Percentiles rank a stretch among this genome's conserved stretches.
Evolutionary conservation across 495 filamentous ascomycete species (phyloP).

Genomic region (Achaetomiella virescens): DNA sequence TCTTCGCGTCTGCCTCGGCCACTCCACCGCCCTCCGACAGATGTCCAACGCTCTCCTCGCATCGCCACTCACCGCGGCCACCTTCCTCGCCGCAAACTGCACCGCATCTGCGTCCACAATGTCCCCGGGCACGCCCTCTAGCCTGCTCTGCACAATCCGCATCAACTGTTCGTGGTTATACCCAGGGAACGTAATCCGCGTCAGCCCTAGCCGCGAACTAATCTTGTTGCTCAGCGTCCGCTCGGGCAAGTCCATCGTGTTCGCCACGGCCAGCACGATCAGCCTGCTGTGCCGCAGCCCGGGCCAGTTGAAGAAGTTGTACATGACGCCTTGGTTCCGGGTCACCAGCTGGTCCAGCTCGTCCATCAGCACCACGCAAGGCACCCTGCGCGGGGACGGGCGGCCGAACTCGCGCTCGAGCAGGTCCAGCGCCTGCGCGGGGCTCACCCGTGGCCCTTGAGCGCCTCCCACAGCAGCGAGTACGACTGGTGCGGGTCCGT

Average conservation of each 20-base stretch:
- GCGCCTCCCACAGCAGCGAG: slow-evolving; percentile 88
- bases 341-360: slow-evolving; percentile 98
- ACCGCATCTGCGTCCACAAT: slow-evolving; percentile 91
- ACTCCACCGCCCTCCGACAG: slow-evolving; percentile 89
- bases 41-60: slow-evolving; percentile 91
- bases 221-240: slow-evolving; percentile 97
- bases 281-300: slow-evolving; percentile 80
- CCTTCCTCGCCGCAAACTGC: slow-evolving; percentile 94
- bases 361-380: slow-evolving; percentile 98
- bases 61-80: slow-evolving; percentile 92
- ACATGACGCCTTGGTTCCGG: slow-evolving; percentile 98
- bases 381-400: slow-evolving; percentile 82
- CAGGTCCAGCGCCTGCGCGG: slow-evolving; percentile 83
- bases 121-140: slow-evolving; percentile 78
- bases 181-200: slow-evolving; percentile 91
- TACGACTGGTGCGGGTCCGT: slow-evolving; percentile 97
- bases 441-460: slow-evolving; percentile 91
- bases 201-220: slow-evolving; percentile 80
- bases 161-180: slow-evolving; percentile 98
- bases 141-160: slow-evolving; percentile 86
- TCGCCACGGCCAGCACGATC: slow-evolving; percentile 95
- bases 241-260: slow-evolving; percentile 98
- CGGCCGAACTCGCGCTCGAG: slow-evolving; percentile 87
- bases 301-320: slow-evolving; percentile 99
- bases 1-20: slow-evolving; percentile 62